Evolutionary conservation across 1,284 basidiomycete species (phyloP).

Genomic region (Pseudozyma tsukubaensis): DNA sequence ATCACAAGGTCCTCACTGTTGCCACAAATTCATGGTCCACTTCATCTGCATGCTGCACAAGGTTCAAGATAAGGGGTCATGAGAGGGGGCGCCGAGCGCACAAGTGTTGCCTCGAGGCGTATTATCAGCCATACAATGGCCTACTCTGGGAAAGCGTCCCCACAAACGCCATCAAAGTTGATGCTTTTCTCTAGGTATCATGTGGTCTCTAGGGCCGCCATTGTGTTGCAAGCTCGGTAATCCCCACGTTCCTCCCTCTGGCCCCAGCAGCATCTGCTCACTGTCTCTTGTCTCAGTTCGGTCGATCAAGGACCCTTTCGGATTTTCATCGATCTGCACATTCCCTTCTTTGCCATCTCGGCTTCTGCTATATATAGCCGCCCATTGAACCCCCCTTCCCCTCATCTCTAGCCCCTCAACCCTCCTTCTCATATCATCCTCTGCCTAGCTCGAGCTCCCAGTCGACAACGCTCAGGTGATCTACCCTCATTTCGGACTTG

Average conservation of each 20-base stretch:
- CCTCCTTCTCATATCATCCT: not conserved
- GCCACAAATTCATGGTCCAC: not conserved
- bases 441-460: not conserved
- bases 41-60: conserved; percentile 8
- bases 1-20: not conserved
- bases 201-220: not conserved
- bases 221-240: conserved; percentile 2
- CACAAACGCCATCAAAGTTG: too few species aligned
- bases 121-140: too few species aligned
- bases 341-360: not conserved
- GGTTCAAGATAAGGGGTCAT: not conserved
- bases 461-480: not conserved
- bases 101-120: too few species aligned
- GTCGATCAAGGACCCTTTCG: conserved; percentile 16
- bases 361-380: conserved; percentile 16
- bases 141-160: too few species aligned
- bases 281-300: conserved; percentile 21
- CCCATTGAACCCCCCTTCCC: not conserved
- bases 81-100: too few species aligned
- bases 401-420: not conserved
- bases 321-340: conserved; percentile 5
- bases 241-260: conserved; percentile 8
- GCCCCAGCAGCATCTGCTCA: conserved; percentile 1
- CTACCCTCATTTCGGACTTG: not conserved
- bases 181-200: not conserved